Evolutionary conservation across 441 rosid species (phyloP).

Genomic region (Erodium trifolium): DNA sequence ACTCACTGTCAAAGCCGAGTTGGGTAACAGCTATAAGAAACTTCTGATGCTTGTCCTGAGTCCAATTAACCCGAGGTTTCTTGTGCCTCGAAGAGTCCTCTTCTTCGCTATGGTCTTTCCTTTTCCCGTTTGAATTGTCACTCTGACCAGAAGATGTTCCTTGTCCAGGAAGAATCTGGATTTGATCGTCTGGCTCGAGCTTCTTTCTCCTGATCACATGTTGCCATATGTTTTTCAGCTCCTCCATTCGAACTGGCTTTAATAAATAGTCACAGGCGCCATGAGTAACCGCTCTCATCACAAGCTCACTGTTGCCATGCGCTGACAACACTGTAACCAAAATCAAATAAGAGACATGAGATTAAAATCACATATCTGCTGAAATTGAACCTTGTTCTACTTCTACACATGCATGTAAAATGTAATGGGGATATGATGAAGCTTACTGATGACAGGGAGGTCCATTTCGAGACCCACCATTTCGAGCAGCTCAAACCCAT

Average conservation of each 20-base stretch:
- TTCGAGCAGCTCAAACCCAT: constrained; percentile 97
- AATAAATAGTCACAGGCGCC: constrained; percentile 86
- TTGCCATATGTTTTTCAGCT: constrained; percentile 34
- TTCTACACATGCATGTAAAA: not conserved
- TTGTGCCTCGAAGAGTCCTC: constrained; percentile 51
- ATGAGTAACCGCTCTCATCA: constrained; percentile 77
- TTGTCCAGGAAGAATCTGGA: not conserved
- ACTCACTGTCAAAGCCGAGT: constrained; percentile 78
- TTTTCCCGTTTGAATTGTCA: constrained; percentile 40
- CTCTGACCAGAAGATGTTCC: constrained; percentile 17
- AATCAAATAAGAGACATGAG: not conserved
- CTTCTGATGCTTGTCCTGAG: constrained; percentile 69
- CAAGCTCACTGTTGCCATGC: constrained; percentile 62
- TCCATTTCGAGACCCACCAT: constrained; percentile 95
- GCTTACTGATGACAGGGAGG: constrained; percentile 80
- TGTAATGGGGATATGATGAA: not conserved
- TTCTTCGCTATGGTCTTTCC: constrained; percentile 38
- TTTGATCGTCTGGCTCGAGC: constrained; percentile 17
- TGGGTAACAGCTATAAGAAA: constrained; percentile 82
- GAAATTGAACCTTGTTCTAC: not conserved
- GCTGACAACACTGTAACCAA: constrained; percentile 67
- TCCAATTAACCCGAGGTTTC: constrained; percentile 93
- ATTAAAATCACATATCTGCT: not conserved
- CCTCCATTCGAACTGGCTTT: constrained; percentile 81
- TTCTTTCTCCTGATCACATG: constrained; percentile 46